Evolutionary conservation across 352 stramenopile species (phyloP).

Genomic region (Phytophthora agathidicida): DNA sequence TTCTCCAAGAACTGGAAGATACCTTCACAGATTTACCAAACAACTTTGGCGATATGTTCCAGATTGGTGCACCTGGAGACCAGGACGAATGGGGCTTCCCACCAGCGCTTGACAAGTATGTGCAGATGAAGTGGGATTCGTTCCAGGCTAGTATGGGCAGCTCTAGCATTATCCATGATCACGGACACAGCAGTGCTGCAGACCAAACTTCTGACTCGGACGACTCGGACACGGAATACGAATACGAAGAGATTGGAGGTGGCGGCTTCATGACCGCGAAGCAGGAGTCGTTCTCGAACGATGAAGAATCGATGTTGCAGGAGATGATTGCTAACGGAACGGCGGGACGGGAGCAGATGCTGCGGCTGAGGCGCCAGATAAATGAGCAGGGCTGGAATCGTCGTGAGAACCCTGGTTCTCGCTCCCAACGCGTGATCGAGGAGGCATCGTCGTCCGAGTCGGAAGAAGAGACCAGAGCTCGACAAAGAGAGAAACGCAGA

Average conservation of each 20-base stretch:
- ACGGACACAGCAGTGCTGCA: constrained; percentile 16
- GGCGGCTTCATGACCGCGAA: constrained; percentile 69
- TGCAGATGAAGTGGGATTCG: constrained; percentile 82
- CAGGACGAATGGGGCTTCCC: constrained; percentile 66
- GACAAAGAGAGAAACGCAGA: constrained; percentile 31
- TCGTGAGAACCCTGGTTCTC: constrained; percentile 42
- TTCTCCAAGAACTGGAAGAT: constrained; percentile 67
- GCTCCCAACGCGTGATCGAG: constrained; percentile 36
- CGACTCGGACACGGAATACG: constrained; percentile 68
- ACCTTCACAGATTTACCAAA: constrained; percentile 66
- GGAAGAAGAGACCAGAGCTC: constrained; percentile 42
- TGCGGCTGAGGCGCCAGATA: constrained; percentile 64
- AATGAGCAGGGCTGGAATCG: constrained; percentile 72
- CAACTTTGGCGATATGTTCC: constrained; percentile 62
- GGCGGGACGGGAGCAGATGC: constrained; percentile 68
- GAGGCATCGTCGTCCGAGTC: constrained; percentile 56
- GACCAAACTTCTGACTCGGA: constrained; percentile 52
- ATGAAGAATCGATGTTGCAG: constrained; percentile 76
- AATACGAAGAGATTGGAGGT: constrained; percentile 47
- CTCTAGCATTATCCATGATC: constrained; percentile 19
- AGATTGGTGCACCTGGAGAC: constrained; percentile 22
- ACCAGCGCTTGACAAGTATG: constrained; percentile 66
- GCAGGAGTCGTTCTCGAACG: constrained; percentile 63
- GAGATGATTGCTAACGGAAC: constrained; percentile 85
- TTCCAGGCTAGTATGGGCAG: constrained; percentile 51